Conservation (phyloP, 2,329 filamentous ascomycete species). For the Penicillium sp. region DNA sequence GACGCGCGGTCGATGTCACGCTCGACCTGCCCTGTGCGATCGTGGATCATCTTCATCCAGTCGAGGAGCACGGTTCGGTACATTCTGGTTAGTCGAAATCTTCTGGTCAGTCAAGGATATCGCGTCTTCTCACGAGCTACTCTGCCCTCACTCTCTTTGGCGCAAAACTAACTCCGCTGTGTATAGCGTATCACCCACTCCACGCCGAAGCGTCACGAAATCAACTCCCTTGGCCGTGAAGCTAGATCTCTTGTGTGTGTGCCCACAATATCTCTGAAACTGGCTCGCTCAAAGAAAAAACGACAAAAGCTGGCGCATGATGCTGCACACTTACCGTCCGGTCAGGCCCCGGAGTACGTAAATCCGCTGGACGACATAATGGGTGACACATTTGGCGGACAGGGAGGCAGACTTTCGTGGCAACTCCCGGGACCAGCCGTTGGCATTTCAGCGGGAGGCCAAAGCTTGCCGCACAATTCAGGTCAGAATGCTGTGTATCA, state of each 20-base stretch:
- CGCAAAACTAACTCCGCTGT: neutral
- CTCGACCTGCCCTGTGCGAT: neutral
- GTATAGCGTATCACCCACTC: neutral
- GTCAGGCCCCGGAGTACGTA: constrained; percentile 4
- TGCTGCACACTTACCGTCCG: constrained; percentile 1
- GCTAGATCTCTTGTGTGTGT: neutral
- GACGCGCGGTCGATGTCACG: constrained; percentile 5
- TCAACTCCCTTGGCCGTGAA: neutral
- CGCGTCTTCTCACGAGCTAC: neutral
- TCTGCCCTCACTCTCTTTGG: too few species aligned
- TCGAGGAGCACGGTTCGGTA: neutral
- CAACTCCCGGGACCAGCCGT: neutral
- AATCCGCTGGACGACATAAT: constrained; percentile 3
- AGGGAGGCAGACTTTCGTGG: neutral
- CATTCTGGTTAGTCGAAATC: neutral
- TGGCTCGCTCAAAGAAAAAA: constrained; percentile 16
- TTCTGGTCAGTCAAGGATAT: neutral
- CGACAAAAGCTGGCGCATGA: constrained; percentile 13
- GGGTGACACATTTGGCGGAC: neutral
- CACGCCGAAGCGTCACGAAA: neutral
- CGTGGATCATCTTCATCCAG: neutral
- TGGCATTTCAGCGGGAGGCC: neutral
- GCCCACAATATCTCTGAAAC: constrained; percentile 8
- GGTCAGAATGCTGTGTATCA: neutral
- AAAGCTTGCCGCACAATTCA: neutral